Evolutionary conservation across 176 grass and related monocot species (phyloP), one percentile per base, ranked within the genome.

Genomic region (Oryza officinalis): DNA sequence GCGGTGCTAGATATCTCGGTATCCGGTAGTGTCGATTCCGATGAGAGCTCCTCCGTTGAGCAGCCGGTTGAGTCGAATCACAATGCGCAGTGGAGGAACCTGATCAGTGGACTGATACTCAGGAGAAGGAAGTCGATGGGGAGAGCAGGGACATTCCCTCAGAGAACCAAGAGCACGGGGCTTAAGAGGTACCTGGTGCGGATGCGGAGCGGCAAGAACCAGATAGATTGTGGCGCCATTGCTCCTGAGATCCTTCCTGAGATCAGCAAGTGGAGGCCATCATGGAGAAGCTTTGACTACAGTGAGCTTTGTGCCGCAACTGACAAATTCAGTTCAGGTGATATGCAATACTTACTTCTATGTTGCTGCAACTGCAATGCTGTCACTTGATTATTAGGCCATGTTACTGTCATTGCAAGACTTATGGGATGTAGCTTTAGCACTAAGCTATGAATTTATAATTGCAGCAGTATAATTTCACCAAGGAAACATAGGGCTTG

Each of bases 231-330:
- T 23, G 78, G 65, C 3, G 54, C 60, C 57, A 92, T 83, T 64
- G 79, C 86, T 65, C 82, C 85, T 9, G 95, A 98, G 76, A 82
- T 92, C 75, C 80, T 85, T n/a, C 77, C 81, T 57, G 91, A 94
- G 76, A 87, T 92, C 35, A 85, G 83, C 47, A 99, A 87, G 74
- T 94, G 84, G 77, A 96, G 82, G 59, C 97, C 93, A 45, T 94
- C 93, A 78, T 99, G 97, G 97, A 89, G 97, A 83, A 99, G 88
- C 71, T 99, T 99, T 44, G 93, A 94, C 59, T 90, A 96, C 20
- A 30, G 84, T 27, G 97, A 99, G 78, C 93, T 99, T 57, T 85
- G 88, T 32, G 75, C 82, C 49, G 97, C 93, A 13, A 99, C 97
- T 64, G 76, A 92, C 78, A 89, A 84, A 64, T 99, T 99, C 72